phyloP scores from a whole-genome alignment of 495 filamentous ascomycete genomes.

The Daldinia caldariorum region DNA sequence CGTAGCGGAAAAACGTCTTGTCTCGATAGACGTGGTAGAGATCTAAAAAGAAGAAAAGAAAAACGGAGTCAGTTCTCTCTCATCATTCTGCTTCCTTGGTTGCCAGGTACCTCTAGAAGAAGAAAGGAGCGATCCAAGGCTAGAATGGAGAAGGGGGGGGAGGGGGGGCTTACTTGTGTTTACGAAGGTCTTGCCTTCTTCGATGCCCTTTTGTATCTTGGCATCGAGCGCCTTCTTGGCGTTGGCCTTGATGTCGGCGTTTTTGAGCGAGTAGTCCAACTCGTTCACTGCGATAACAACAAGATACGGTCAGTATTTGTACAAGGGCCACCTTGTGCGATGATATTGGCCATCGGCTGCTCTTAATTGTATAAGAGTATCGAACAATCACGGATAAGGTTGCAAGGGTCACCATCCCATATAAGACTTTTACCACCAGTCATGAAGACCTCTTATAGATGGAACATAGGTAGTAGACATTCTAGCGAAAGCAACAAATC shows the following conservation, averaged over 20 bases:
- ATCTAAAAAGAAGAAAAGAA: not conserved
- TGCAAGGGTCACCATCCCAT: too few relatives aligned
- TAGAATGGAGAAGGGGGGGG: too few relatives aligned
- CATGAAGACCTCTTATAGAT: not conserved
- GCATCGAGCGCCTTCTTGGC: not conserved
- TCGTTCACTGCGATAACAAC: slow-evolving; percentile 28
- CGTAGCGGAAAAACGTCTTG: slow-evolving; percentile 49
- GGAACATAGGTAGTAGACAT: not conserved
- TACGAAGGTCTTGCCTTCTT: slow-evolving; percentile 54
- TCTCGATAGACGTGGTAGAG: slow-evolving; percentile 48
- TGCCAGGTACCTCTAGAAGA: too few relatives aligned
- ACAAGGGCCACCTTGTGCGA: too few relatives aligned
- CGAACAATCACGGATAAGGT: not conserved
- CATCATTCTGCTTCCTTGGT: too few relatives aligned
- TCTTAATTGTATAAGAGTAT: not conserved
- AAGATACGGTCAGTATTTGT: not conserved
- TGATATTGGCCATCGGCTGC: too few relatives aligned
- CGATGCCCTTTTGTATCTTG: slow-evolving; percentile 61
- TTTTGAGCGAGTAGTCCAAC: slow-evolving; percentile 35
- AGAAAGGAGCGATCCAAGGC: too few relatives aligned
- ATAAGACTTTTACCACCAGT: not conserved
- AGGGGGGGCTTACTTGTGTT: slow-evolving; percentile 47
- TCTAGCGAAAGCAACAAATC: too few relatives aligned
- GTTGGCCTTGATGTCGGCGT: slow-evolving; percentile 27
- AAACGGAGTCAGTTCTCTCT: too few relatives aligned